Evolutionary conservation across 2,329 filamentous ascomycete genomes (phyloP), one percentile per base, ranked within the genome.

Genomic region (Arthrobotrys megalospora): DNA sequence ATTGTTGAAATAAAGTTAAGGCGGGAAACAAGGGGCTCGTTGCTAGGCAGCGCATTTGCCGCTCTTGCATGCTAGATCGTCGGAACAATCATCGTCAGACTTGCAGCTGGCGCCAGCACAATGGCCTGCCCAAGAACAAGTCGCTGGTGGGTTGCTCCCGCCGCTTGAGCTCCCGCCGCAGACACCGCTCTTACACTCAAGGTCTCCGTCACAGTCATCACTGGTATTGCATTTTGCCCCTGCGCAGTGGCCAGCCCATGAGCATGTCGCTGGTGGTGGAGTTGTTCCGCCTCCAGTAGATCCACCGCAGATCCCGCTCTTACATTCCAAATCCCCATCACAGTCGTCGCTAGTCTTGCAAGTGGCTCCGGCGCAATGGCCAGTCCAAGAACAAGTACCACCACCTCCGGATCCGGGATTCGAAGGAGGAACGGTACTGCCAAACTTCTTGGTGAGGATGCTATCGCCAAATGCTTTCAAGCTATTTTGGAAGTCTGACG

Each of bases 401-500:
- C 32, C 32, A 6, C 32, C 32, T n/a, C 34, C 14, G 86, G 80
- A 90, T 86, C 36, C 87, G 87, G 0, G 88, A 86, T 80, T 90
- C 89, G 47, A 89, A 89, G 0, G 88, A 8, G 55, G 55, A 28
- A 60, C 36, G 10, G 52, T 63, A 28, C 43, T 38, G 32, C 75
- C 67, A 19, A 78, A 78, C 60, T 78, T 78, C 50, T 68, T 72
- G 47, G 82, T 72, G n/a, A 91, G 84, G 50, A 91, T 83, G 80
- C 82, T 83, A 80, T 90, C 85, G 0, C 89, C 89, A 0, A 89
- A 81, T 0, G 76, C 80, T 64, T 84, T 82, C 68, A 90, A 86
- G 81, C 87, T 89, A n/a, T 80, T 83, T 82, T 88, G 86, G 79
- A 91, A 90, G 14, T 86, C 85, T 7, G 83, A 83, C 28, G 84